phyloP scores from a whole-genome alignment of 768 basidiomycete genomes.

The Clavaria fumosa region DNA sequence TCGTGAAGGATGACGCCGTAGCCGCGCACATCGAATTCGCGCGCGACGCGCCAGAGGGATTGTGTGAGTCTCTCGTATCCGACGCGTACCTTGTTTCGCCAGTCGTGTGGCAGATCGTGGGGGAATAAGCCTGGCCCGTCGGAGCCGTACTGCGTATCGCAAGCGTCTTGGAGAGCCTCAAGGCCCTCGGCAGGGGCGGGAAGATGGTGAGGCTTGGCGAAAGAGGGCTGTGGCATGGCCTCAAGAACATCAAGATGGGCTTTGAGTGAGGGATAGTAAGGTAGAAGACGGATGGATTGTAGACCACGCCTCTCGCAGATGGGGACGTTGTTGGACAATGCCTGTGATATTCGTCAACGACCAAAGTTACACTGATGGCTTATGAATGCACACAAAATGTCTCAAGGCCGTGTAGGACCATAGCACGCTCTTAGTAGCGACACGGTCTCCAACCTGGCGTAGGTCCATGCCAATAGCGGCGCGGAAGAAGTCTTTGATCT shows the following conservation, averaged over 20 bases:
- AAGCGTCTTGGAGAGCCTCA: conserved; percentile 50
- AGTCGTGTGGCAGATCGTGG: conserved; percentile 35
- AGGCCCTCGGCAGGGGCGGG: conserved; percentile 42
- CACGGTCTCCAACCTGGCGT: conserved; percentile 61
- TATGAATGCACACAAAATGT: conserved; percentile 42
- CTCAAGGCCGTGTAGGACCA: conserved; percentile 69
- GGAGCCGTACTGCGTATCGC: conserved; percentile 35
- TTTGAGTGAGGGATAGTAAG: conserved; percentile 42
- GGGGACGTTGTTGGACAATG: conserved; percentile 51
- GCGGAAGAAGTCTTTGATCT: conserved; percentile 62
- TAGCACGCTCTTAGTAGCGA: conserved; percentile 64
- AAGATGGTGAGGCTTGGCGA: conserved; percentile 53
- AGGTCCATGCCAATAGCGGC: conserved; percentile 61
- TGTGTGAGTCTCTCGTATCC: conserved; percentile 52
- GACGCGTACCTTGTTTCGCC: conserved; percentile 41
- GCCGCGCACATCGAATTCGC: conserved; percentile 58
- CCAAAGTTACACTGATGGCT: conserved; percentile 8
- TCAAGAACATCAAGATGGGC: conserved; percentile 48
- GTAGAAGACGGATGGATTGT: conserved; percentile 50
- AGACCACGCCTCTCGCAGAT: conserved; percentile 52
- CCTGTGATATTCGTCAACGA: conserved; percentile 22
- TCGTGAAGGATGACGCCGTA: conserved; percentile 56
- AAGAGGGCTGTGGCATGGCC: conserved; percentile 36
- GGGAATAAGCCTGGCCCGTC: conserved; percentile 20
- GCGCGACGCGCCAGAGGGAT: conserved; percentile 54